Base-by-base conservation (phyloP, 2,329 filamentous ascomycete species). In the Scolecobasidium constrictum region DNA sequence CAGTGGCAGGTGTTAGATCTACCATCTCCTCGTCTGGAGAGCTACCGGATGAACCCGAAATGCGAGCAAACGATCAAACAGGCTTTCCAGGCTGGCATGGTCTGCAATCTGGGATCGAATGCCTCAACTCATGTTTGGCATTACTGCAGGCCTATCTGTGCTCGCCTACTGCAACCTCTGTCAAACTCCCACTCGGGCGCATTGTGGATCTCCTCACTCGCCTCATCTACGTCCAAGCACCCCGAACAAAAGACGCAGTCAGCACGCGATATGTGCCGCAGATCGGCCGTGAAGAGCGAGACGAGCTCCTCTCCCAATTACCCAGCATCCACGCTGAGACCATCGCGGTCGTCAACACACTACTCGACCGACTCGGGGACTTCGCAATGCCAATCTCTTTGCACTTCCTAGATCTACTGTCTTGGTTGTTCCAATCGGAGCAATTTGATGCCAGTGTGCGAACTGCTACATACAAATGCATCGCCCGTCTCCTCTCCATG, bases 211-310 rank as follows among this genome's bases (percentile, higher is more conserved):
- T 90, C 23, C 65, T 82, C 2, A 75, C 75, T 12, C 73, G 90
- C 35, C 63, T 94, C 20, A 73, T 84, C 26, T 77, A 81, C 15
- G 71, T 93, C 35, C 58, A 72, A 57, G 49, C 76, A 59, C 44
- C 69, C 9, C 34, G 17, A 36, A 42, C 19, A 52, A 50, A 62
- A 38, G 49, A 69, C 54, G 56, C 64, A 47, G 67, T 68, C 49
- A 68, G 65, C 2, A 61, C 77, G n/a, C 75, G 80, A 47, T 68
- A 79, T 46, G 88, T 87, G 51, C 69, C 78, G 5, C 81, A 85
- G 48, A 76, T 92, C 48, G 73, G 78, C 22, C 76, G 82, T 47
- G 84, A 93, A 39, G 90, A 95, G 61, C 81, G 81, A 47, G 86
- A 94, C 42, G 76, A 80, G 35, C 69, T 95, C 3, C 88, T 83